Conservation (phyloP, 108 stramenopile genomes). For the Pseudonitzschia multistriata region DNA sequence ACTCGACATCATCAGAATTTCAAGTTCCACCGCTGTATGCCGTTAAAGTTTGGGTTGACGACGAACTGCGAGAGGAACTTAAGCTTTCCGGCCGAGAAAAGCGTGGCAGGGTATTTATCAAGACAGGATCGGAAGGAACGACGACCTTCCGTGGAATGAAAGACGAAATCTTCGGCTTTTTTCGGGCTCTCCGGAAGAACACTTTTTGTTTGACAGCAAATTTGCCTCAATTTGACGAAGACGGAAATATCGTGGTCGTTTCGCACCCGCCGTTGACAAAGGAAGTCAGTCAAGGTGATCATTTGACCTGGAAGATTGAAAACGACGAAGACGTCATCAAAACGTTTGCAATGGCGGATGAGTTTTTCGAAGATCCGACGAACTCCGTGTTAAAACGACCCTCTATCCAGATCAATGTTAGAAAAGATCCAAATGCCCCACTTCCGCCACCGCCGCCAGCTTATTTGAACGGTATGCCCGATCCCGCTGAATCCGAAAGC, state of each 20-base stretch:
- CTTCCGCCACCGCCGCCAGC: conserved; percentile 69
- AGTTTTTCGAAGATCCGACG: conserved; percentile 40
- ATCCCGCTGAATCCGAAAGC: conserved; percentile 60
- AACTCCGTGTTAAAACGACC: conserved; percentile 56
- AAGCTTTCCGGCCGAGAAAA: conserved; percentile 82
- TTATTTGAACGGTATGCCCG: conserved; percentile 66
- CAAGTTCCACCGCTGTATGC: conserved; percentile 60
- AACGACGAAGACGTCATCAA: conserved; percentile 69
- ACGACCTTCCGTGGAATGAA: conserved; percentile 58
- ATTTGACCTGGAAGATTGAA: conserved; percentile 45
- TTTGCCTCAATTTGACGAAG: conserved; percentile 52
- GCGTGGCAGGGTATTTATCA: conserved; percentile 81
- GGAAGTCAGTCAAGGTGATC: background rate
- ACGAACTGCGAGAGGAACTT: conserved; percentile 58
- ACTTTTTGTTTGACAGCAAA: conserved; percentile 66
- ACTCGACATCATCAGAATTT: background rate
- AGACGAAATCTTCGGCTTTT: conserved; percentile 72
- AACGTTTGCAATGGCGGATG: conserved; percentile 65
- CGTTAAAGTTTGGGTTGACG: conserved; percentile 69
- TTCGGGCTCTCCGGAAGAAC: conserved; percentile 66
- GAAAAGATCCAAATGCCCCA: conserved; percentile 83
- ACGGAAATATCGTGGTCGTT: conserved; percentile 43
- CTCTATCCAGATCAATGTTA: conserved; percentile 66
- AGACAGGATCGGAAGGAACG: conserved; percentile 45
- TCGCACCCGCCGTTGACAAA: conserved; percentile 1